Base-by-base conservation (phyloP, 257 asterid genomes). In the Cruciata laevipes region DNA sequence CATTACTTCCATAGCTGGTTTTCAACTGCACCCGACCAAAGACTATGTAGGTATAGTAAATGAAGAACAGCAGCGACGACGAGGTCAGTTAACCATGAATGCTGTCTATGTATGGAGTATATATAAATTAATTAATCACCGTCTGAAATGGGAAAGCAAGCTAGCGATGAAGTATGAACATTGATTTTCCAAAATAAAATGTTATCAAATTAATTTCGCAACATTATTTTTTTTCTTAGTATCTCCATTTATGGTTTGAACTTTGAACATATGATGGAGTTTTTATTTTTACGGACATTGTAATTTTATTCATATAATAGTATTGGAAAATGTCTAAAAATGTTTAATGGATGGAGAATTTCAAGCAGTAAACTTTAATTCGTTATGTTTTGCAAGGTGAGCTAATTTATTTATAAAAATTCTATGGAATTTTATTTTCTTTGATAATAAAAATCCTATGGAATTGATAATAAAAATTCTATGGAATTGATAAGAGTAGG, bases 1-100 rank as follows among this genome's bases (percentile, higher is more conserved):
- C 70, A 31, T 30, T 7, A 11, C 61, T 30, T 66, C 70, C 70
- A 66, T 66, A 18, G 53, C 49, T n/a, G 23, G 8, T 8, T 1
- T 20, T 27, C n/a, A 44, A 44, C 53, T 44, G 53, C 53, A 13
- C 53, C 17, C n/a, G 53, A 47, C 20, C 3, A 47, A 13, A 47
- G 6, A 3, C 53, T 9, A 40, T 2, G 47, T 10, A 9, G n/a
- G 13, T n/a, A n/a, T n/a, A n/a, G 5, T 47, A 13, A 47, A 47
- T 47, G 53, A 47, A 47, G 3, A 16, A 47, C 53, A 47, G 20
- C 53, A 7, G 16, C 53, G 20, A 16, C 53, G 6, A 47, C 53
- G 53, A 47, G 18, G 20, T 47, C 53, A 47, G 53, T 47, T n/a
- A 47, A 47, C 0, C n/a, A 47, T 47, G 53, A 47, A 47, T 13